phyloP scores from a whole-genome alignment of 345 rosid species.

The Populus ilicifolia region DNA sequence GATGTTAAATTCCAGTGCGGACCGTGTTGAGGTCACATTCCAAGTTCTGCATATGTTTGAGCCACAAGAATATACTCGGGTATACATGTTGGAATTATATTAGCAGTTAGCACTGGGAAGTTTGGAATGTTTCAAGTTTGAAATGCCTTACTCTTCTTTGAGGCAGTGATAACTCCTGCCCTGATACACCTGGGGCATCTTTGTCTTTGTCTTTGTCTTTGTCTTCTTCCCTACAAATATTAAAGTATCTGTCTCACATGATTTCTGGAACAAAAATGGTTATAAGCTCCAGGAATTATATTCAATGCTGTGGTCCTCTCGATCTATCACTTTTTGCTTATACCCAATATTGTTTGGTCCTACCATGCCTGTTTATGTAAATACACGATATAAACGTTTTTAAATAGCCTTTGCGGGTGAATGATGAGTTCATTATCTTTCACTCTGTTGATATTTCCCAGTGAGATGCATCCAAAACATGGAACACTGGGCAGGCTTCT shows the following conservation, averaged over 20 bases:
- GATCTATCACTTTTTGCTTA: conserved; percentile 1
- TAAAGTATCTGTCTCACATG: not conserved
- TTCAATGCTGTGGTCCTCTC: conserved; percentile 26
- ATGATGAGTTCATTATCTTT: conserved; percentile 9
- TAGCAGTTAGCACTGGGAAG: not conserved
- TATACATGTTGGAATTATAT: not conserved
- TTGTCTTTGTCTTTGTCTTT: conserved; percentile 6
- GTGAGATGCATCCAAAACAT: conserved; percentile 3
- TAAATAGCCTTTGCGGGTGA: conserved; percentile 13
- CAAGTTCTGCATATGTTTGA: not conserved
- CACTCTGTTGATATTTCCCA: not conserved
- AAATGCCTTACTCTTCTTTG: conserved; percentile 11
- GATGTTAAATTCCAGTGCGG: not conserved
- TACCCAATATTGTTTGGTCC: conserved; percentile 24
- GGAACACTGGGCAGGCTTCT: conserved; percentile 16
- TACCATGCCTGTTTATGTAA: conserved; percentile 4
- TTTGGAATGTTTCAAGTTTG: not conserved
- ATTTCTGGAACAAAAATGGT: not conserved
- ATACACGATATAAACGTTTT: not conserved
- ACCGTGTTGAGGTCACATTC: not conserved
- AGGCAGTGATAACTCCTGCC: not conserved
- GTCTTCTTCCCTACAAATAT: conserved; percentile 7
- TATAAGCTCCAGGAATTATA: not conserved
- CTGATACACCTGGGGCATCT: not conserved
- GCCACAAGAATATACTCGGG: not conserved